Evolutionary conservation across 169 alveolate genomes (phyloP), one percentile per base, ranked within the genome.

Genomic region (Plasmodium sp.): DNA sequence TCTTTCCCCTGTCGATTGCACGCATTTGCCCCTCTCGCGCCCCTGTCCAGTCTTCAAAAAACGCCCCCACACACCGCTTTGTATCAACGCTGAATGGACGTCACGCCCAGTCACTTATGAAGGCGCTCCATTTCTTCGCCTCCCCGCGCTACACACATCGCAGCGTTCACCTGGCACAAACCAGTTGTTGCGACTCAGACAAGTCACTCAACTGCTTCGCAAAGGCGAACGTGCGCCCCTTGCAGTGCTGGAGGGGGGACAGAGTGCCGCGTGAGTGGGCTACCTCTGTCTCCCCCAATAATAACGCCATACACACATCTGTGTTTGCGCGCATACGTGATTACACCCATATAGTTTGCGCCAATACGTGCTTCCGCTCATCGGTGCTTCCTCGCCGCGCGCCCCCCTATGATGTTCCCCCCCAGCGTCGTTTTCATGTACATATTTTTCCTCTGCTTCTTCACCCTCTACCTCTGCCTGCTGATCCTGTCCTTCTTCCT

Each of bases 401-500:
- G 36, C 84, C 84, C 31, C 62, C 51, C 41, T 82, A 54, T 58
- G 39, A 58, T 83, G 81, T 58, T 33, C 54, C 39, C 27, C 91
- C 62, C 27, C 41, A 80, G 58, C 27, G 58, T 54, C 58, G 51
- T 62, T 62, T 83, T 54, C 58, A 83, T 83, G 91, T 83, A 83
- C 36, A 58, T 83, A 56, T 83, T 83, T 58, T 83, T 83, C 73
- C 43, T 83, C 2, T 27, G 71, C 5, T 83, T 83, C 39, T 83
- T 83, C 74, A 83, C 81, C 58, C 48, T 83, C 41, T 83, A 54
- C 80, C 91, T 83, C 22, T 71, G 62, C 27, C 27, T 62, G 62
- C 91, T 83, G 16, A 18, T 83, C 27, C 39, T 83, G 54, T 83
- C 91, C 31, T 83, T 83, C 73, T 83, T 83, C 91, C 39, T 83